Evolutionary conservation across 768 basidiomycete species (phyloP).

Genomic region (Podaxis sp.): DNA sequence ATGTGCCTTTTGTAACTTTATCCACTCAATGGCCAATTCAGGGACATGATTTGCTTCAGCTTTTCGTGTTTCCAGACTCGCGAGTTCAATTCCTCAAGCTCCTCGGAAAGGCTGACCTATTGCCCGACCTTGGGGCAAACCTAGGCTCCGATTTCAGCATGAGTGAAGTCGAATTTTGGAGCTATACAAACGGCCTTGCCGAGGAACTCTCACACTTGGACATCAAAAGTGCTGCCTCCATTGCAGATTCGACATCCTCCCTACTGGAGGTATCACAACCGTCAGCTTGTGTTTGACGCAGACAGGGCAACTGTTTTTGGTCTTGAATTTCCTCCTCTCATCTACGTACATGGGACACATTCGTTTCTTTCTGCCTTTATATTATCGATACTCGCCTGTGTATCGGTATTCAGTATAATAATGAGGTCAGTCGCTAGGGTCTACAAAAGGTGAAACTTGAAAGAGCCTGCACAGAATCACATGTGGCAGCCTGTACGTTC

Average conservation of each 20-base stretch:
- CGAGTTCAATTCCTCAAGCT: slow-evolving; percentile 61
- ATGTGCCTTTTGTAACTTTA: background rate
- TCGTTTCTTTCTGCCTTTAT: background rate
- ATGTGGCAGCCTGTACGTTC: background rate
- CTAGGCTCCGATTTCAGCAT: slow-evolving; percentile 26
- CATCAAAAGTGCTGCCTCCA: background rate
- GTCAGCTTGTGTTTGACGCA: background rate
- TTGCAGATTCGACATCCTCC: background rate
- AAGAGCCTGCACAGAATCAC: background rate
- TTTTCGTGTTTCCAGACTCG: slow-evolving; percentile 74
- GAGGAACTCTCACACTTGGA: slow-evolving; percentile 9
- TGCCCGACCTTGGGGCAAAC: slow-evolving; percentile 29
- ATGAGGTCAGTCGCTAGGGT: background rate
- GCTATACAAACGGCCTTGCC: slow-evolving; percentile 37
- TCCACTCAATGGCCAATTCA: slow-evolving; percentile 21
- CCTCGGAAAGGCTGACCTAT: slow-evolving; percentile 41
- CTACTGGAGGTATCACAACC: background rate
- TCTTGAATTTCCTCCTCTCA: background rate
- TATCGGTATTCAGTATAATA: background rate
- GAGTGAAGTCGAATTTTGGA: slow-evolving; percentile 63
- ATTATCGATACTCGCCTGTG: background rate
- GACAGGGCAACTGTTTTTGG: background rate
- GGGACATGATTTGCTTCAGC: slow-evolving; percentile 51
- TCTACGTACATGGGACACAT: background rate
- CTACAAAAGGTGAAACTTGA: background rate